phyloP scores from a whole-genome alignment of 805 yeast species.

The Suhomyces tanzawaensis region DNA sequence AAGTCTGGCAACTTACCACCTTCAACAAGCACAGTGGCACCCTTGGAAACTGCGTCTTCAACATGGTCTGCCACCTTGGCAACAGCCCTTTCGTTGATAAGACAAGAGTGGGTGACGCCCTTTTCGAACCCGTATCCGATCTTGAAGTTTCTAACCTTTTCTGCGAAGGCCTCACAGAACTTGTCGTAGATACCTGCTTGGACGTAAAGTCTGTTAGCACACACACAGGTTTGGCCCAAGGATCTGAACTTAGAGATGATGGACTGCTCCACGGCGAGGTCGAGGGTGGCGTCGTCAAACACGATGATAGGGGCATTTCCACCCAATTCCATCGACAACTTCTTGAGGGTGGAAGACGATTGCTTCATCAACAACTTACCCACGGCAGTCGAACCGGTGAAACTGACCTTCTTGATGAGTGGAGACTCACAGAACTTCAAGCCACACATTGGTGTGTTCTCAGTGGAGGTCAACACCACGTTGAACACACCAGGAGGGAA shows the following conservation, averaged over 20 bases:
- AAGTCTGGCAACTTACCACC: constrained; percentile 53
- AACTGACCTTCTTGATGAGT: constrained; percentile 54
- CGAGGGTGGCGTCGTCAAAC: constrained; percentile 59
- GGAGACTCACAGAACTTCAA: constrained; percentile 47
- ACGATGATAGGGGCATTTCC: constrained; percentile 67
- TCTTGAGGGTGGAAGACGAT: constrained; percentile 55
- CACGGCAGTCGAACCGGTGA: constrained; percentile 64
- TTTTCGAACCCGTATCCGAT: constrained; percentile 57
- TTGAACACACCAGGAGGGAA: constrained; percentile 59
- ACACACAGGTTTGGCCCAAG: constrained; percentile 66
- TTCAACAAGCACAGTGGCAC: constrained; percentile 48
- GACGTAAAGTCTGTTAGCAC: constrained; percentile 59
- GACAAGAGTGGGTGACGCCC: constrained; percentile 54
- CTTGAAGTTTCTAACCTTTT: constrained; percentile 44
- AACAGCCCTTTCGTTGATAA: constrained; percentile 52
- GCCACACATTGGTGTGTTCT: constrained; percentile 53
- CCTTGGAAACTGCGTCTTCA: constrained; percentile 51
- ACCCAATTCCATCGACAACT: constrained; percentile 61
- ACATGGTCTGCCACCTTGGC: constrained; percentile 54
- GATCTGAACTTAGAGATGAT: constrained; percentile 58
- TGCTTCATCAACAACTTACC: constrained; percentile 61
- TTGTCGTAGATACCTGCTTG: constrained; percentile 50
- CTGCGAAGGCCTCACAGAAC: constrained; percentile 44
- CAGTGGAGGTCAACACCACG: constrained; percentile 46
- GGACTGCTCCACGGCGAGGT: constrained; percentile 51